These are phyloP conservation scores for Kuraishia hungarica DNA, from an alignment of 805 yeast genomes.

Conservation along the genomic window DNA sequence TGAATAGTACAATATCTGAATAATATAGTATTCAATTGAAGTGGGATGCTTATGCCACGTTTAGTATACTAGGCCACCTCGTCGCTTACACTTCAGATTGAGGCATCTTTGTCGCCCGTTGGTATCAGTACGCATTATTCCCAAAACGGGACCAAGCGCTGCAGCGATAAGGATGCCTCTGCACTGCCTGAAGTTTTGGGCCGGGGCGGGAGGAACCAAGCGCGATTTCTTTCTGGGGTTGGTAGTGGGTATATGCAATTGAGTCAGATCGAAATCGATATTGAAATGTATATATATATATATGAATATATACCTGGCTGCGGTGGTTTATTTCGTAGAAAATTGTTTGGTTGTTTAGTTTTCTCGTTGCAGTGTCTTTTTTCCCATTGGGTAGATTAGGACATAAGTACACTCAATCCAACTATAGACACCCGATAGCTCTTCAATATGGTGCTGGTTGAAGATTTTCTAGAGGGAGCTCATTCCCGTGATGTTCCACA, in stretches of 20 bases:
- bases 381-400: background rate
- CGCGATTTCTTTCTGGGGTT: background rate
- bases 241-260: background rate
- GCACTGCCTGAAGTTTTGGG: no score
- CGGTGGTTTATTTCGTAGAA: no score
- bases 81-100: background rate
- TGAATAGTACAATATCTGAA: no score
- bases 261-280: background rate
- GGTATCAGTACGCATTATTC: background rate
- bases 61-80: background rate
- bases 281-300: no score
- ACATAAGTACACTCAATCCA: no score
- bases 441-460: background rate
- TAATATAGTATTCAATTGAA: no score
- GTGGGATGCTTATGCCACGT: no score
- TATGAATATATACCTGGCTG: no score
- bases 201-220: no score
- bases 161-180: background rate
- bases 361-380: background rate
- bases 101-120: background rate
- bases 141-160: background rate
- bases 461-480: conserved; percentile 9
- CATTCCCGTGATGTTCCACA: conserved; percentile 17
- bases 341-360: no score
- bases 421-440: no score